A percentile compares a stretch with the other conserved stretches of the same genome.
Evolutionary conservation across 2,329 filamentous ascomycete species (phyloP).

Genomic region (Hymenoscyphus repandus): DNA sequence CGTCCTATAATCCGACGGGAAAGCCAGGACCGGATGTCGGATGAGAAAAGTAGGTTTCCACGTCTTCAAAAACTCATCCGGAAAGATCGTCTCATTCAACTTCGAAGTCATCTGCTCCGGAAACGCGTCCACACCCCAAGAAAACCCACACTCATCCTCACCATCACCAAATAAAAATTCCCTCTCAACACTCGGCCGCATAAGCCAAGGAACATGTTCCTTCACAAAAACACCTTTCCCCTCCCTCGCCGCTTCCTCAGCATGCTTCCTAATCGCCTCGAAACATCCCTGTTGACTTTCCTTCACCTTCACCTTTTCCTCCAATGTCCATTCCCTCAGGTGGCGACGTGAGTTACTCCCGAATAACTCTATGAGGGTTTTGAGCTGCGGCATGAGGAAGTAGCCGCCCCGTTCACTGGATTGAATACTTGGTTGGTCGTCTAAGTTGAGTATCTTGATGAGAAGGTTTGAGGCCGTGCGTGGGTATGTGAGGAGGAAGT

Average conservation of each 20-base stretch:
- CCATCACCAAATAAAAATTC: slow-evolving; percentile 11
- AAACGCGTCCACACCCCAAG: background rate
- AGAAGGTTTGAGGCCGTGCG: slow-evolving; percentile 32
- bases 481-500: slow-evolving; percentile 5
- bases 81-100: slow-evolving; percentile 27
- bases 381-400: background rate
- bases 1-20: slow-evolving; percentile 28
- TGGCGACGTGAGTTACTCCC: background rate
- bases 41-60: slow-evolving; percentile 35
- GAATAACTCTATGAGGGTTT: background rate
- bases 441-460: slow-evolving; percentile 27
- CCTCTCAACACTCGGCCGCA: slow-evolving; percentile 20
- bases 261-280: slow-evolving; percentile 24
- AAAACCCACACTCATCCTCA: background rate
- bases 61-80: slow-evolving; percentile 32
- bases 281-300: slow-evolving; percentile 26
- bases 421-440: slow-evolving; percentile 20
- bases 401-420: background rate
- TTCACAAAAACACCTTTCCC: slow-evolving; percentile 32
- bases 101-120: background rate
- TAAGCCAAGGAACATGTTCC: slow-evolving; percentile 32
- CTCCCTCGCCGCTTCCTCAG: slow-evolving; percentile 19
- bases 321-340: slow-evolving; percentile 26
- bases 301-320: slow-evolving; percentile 23
- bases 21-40: slow-evolving; percentile 35